These are phyloP conservation scores for Pichia sorboxylosa DNA, from an alignment of 1,139 yeast species.

Conservation along the genomic window DNA sequence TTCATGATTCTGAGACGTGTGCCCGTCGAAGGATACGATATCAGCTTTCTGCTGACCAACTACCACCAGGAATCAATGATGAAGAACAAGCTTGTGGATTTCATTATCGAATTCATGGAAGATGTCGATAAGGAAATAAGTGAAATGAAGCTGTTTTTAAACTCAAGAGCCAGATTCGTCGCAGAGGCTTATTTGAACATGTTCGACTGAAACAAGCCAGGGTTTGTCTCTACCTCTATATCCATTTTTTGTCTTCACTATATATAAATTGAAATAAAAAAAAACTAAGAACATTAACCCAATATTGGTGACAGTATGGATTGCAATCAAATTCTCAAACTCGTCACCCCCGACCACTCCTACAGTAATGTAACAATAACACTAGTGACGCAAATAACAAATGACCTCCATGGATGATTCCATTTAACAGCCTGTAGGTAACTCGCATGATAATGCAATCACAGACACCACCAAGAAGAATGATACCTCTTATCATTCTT, in stretches of 20 bases:
- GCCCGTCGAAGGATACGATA: slow-evolving; percentile 86
- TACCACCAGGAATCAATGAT: slow-evolving; percentile 93
- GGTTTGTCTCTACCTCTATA: too few relatives aligned
- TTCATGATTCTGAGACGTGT: slow-evolving; percentile 84
- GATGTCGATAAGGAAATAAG: slow-evolving; percentile 98
- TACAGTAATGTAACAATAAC: not conserved
- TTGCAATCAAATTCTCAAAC: too few relatives aligned
- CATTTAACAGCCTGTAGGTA: slow-evolving; percentile 21
- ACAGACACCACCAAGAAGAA: not conserved
- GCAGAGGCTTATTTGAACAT: slow-evolving; percentile 89
- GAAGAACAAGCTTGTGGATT: slow-evolving; percentile 89
- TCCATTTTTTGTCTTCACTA: too few relatives aligned
- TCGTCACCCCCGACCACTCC: too few relatives aligned
- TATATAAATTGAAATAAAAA: too few relatives aligned
- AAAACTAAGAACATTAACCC: too few relatives aligned
- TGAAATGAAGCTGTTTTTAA: slow-evolving; percentile 93
- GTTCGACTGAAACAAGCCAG: too few relatives aligned
- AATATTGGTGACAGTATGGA: too few relatives aligned
- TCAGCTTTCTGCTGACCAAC: slow-evolving; percentile 85
- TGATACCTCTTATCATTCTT: slow-evolving; percentile 3
- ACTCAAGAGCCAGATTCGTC: slow-evolving; percentile 94
- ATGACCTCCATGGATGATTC: not conserved
- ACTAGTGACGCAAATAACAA: not conserved
- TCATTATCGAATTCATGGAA: slow-evolving; percentile 96
- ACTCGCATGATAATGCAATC: not conserved